Evolutionary conservation across 371 early-diverging fungal genomes (phyloP).

Genomic region (Nosema granulosis): DNA sequence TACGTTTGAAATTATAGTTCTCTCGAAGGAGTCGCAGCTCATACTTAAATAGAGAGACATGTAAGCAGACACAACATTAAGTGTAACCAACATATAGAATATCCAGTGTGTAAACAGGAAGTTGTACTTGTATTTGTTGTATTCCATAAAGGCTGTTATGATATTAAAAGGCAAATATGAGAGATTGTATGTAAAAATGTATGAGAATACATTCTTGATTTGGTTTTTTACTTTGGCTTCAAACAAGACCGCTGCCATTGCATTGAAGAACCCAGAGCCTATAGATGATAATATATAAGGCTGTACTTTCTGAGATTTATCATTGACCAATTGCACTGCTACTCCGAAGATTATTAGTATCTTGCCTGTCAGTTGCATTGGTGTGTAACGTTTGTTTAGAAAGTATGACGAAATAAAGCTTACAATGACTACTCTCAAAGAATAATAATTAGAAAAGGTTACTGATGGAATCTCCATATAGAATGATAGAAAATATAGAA

Average conservation of each 20-base stretch:
- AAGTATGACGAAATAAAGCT: background rate
- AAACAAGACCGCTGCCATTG: slow-evolving; percentile 6
- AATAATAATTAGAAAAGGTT: slow-evolving; percentile 15
- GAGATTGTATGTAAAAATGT: slow-evolving; percentile 21
- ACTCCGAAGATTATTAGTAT: background rate
- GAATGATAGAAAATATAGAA: slow-evolving; percentile 12
- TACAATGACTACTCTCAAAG: background rate
- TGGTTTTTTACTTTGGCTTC: background rate
- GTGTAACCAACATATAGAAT: slow-evolving; percentile 5
- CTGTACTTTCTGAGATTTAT: background rate
- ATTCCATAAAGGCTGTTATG: background rate
- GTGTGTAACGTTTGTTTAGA: background rate
- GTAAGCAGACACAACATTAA: slow-evolving; percentile 4
- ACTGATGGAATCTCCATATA: slow-evolving; percentile 16
- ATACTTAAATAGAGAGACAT: background rate
- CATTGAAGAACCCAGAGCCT: slow-evolving; percentile 9
- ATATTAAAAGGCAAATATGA: slow-evolving; percentile 23
- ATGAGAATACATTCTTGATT: background rate
- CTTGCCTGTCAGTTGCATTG: slow-evolving; percentile 7
- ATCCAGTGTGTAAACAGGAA: background rate
- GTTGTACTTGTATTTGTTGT: background rate
- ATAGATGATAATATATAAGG: background rate
- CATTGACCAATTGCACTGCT: background rate
- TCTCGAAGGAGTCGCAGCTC: slow-evolving; percentile 6
- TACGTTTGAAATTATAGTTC: slow-evolving; percentile 4